Evolutionary conservation across 163 green algal genomes (phyloP).

Genomic region (Scenedesmus sp.): DNA sequence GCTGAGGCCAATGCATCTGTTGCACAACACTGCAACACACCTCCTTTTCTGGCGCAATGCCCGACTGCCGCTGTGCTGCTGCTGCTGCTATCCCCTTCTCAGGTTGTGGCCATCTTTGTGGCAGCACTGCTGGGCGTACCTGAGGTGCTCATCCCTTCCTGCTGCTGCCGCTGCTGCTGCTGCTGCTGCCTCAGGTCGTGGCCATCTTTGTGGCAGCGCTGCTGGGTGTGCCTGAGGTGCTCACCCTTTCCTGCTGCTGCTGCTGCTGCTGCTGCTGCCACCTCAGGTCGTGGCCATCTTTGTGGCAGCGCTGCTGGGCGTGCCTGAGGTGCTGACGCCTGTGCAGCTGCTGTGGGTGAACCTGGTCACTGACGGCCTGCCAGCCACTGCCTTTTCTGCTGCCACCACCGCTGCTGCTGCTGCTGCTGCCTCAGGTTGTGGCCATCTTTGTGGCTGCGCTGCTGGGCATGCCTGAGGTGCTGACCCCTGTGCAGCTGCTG

Average conservation of each 20-base stretch:
- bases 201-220: slow-evolving; percentile 95
- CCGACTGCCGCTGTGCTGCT: too few species aligned
- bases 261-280: background rate
- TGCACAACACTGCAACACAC: too few species aligned
- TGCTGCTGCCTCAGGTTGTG: slow-evolving; percentile 83
- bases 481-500: slow-evolving; percentile 86
- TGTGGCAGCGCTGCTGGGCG: slow-evolving; percentile 88
- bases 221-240: slow-evolving; percentile 84
- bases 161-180: background rate
- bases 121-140: too few species aligned
- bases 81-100: too few species aligned
- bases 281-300: slow-evolving; percentile 97
- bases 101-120: background rate
- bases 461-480: slow-evolving; percentile 84
- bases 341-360: slow-evolving; percentile 98
- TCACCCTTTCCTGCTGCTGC: too few species aligned
- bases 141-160: background rate
- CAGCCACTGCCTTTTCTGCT: background rate
- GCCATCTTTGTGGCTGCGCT: slow-evolving; percentile 96
- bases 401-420: slow-evolving; percentile 23
- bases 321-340: slow-evolving; percentile 75
- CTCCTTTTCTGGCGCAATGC: too few species aligned
- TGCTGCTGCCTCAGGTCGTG: slow-evolving; percentile 82
- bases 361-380: slow-evolving; percentile 95
- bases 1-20: too few species aligned